phyloP scores from a whole-genome alignment of 2,329 filamentous ascomycete species.

The Talaromyces albobiverticillius region DNA sequence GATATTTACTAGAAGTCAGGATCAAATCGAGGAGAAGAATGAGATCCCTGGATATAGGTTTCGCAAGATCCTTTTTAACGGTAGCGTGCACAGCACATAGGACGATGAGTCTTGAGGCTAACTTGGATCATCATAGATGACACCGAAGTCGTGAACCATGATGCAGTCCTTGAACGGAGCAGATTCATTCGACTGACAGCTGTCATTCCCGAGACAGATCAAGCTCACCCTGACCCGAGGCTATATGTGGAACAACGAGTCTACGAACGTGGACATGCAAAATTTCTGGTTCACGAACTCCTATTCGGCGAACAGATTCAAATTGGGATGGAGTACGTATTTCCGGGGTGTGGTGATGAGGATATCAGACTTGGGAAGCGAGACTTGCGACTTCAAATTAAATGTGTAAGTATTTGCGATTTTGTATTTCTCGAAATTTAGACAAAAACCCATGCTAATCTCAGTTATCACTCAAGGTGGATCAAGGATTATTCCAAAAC shows the following conservation, averaged over 20 bases:
- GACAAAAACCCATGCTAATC: constrained; percentile 4
- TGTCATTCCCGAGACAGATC: constrained; percentile 5
- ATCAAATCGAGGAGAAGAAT: constrained; percentile 15
- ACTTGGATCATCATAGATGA: constrained; percentile 3
- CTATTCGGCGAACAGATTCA: constrained; percentile 14
- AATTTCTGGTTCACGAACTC: constrained; percentile 18
- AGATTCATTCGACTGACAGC: constrained; percentile 2
- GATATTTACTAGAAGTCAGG: constrained; percentile 18
- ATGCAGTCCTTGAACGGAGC: background rate
- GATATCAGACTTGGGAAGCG: constrained; percentile 16
- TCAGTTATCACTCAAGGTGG: constrained; percentile 14
- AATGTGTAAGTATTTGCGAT: constrained; percentile 16
- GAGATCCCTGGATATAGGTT: constrained; percentile 16
- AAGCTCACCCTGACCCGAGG: constrained; percentile 12
- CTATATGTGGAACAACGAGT: constrained; percentile 20
- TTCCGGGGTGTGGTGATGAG: constrained; percentile 19
- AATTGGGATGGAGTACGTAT: constrained; percentile 17
- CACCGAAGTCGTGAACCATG: background rate
- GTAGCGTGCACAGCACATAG: background rate
- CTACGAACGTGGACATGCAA: constrained; percentile 12
- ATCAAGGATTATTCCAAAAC: constrained; percentile 14
- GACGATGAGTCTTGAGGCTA: background rate
- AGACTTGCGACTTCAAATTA: constrained; percentile 16
- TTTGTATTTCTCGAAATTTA: background rate
- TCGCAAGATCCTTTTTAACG: constrained; percentile 18